Conservation (phyloP, 202 grass and related monocot genomes). For the Schoenoplectus tabernaemontani region DNA sequence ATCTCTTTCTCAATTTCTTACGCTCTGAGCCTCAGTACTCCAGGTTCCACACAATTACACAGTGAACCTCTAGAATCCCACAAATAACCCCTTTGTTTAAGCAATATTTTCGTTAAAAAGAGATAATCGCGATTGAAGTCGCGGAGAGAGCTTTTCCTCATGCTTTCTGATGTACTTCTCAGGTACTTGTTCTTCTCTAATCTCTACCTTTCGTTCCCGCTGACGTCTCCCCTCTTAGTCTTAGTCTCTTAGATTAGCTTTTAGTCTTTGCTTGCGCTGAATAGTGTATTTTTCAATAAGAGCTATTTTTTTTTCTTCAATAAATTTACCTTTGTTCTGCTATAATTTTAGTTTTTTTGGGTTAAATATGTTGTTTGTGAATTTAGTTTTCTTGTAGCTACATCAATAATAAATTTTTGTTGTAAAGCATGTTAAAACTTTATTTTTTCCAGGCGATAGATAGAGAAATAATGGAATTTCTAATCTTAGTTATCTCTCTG, state of each 20-base stretch:
- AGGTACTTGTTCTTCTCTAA: constrained; percentile 4
- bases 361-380: too few species aligned
- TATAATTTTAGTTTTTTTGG: neutral
- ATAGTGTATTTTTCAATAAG: neutral
- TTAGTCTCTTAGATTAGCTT: neutral
- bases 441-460: neutral
- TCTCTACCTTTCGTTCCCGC: too few species aligned
- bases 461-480: neutral
- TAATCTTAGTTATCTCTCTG: neutral
- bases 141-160: neutral
- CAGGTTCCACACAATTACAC: neutral
- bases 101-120: neutral
- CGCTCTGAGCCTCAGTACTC: too few species aligned
- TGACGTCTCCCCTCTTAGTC: neutral
- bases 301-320: neutral
- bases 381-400: neutral
- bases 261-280: neutral
- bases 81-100: neutral
- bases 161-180: neutral
- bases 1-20: neutral
- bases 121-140: neutral
- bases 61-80: neutral
- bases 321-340: neutral
- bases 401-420: too few species aligned
- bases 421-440: neutral